These are phyloP conservation scores for Sistotremastrum suecicum DNA, from an alignment of 768 basidiomycete genomes.

Conservation along the genomic window DNA sequence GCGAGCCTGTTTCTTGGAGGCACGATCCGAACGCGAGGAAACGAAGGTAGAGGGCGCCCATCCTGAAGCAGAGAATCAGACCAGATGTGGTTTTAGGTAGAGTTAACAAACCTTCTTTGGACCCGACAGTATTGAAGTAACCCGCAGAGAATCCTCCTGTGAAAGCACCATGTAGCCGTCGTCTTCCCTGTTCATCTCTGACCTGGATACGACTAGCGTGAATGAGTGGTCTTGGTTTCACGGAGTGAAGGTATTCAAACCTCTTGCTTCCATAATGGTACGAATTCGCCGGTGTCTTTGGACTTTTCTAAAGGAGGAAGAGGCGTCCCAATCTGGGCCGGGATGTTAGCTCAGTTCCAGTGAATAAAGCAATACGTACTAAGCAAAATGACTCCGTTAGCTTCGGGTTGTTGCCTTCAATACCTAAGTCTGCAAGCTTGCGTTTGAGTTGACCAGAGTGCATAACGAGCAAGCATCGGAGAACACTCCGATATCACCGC, in stretches of 20 bases:
- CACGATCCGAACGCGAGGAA: constrained; percentile 70
- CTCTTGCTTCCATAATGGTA: constrained; percentile 97
- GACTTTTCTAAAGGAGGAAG: constrained; percentile 89
- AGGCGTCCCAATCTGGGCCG: constrained; percentile 76
- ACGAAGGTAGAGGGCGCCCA: constrained; percentile 91
- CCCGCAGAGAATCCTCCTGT: constrained; percentile 97
- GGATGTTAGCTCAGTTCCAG: background rate
- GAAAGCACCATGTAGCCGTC: constrained; percentile 94
- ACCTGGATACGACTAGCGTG: constrained; percentile 33
- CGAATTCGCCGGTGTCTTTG: constrained; percentile 86
- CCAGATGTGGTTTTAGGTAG: background rate
- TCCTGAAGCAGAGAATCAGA: constrained; percentile 35
- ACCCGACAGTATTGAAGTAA: constrained; percentile 92
- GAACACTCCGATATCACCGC: too few species aligned
- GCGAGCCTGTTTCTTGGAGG: constrained; percentile 41
- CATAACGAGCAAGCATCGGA: constrained; percentile 14
- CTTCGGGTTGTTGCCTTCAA: constrained; percentile 53
- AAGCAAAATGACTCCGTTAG: constrained; percentile 79
- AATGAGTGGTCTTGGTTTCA: constrained; percentile 6
- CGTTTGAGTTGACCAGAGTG: constrained; percentile 55
- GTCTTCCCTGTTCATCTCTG: constrained; percentile 82
- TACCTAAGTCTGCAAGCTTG: constrained; percentile 69
- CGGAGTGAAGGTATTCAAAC: constrained; percentile 24
- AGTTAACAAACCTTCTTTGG: constrained; percentile 64
- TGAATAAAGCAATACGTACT: constrained; percentile 27